phyloP scores from a whole-genome alignment of 2,329 filamentous ascomycete species.

The Cercospora sojina region DNA sequence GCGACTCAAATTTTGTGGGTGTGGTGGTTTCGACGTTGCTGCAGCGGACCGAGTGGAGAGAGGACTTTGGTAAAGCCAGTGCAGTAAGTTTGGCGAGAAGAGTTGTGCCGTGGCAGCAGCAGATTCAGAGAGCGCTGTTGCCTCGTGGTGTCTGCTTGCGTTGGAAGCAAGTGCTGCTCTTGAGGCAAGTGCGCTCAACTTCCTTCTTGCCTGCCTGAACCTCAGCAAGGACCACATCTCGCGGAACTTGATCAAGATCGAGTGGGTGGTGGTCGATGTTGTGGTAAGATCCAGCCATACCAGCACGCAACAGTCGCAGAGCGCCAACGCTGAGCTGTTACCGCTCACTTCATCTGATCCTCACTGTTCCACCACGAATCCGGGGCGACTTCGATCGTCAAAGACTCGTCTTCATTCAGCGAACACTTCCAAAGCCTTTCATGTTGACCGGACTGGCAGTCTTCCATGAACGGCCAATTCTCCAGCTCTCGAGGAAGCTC shows the following conservation, averaged over 20 bases:
- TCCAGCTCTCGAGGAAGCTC: not conserved
- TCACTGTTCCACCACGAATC: not conserved
- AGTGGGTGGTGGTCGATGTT: not conserved
- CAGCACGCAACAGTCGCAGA: not conserved
- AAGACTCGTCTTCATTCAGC: not conserved
- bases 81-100: not conserved
- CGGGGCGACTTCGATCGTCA: not conserved
- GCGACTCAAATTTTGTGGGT: not conserved
- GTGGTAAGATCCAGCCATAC: not conserved
- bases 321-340: not conserved
- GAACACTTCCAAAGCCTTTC: not conserved
- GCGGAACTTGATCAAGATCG: not conserved
- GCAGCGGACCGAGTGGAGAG: not conserved
- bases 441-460: not conserved
- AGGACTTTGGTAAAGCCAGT: not conserved
- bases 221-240: too few species aligned
- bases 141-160: not conserved
- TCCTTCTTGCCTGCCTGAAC: too few species aligned
- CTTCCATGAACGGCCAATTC: not conserved
- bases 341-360: not conserved
- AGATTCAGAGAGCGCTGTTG: not conserved
- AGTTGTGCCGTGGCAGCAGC: not conserved
- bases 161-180: too few species aligned
- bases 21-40: not conserved
- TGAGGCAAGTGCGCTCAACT: too few species aligned